Evolutionary conservation across 768 basidiomycete species (phyloP), one percentile per base, ranked within the genome.

Genomic region (Strobilomyces echinocephalus): DNA sequence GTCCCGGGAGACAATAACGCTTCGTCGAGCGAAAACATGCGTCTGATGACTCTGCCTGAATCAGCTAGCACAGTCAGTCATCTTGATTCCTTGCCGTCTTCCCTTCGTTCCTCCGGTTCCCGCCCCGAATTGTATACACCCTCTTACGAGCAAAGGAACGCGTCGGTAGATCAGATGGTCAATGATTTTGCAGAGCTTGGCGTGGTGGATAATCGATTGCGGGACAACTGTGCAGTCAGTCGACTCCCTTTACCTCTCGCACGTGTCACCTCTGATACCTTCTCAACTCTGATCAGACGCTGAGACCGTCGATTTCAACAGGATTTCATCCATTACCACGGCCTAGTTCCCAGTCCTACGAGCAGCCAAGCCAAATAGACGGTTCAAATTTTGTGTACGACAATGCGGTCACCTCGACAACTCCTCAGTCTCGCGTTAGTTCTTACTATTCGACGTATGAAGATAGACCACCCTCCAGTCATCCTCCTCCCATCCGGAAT

Each of bases 71-170:
- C 55, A 64, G 72, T 53, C 63, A 60, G 54, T 76, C 78, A 63
- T 12, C 50, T 62, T 31, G 82, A 85, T 61, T 76, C 79, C 44
- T 63, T 84, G 21, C 82, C 87, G 4, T 77, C 84, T 4, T 80
- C 84, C 7, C 63, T 90, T 34, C 74, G 83, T 39, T 71, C 79
- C 18, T 87, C 88, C 6, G 80, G 72, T 59, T 85, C 87, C 20
- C 71, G 80, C 43, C 81, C 80, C 10, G 84, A 88, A 59, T 72
- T 91, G 18, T 93, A 93, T 63, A 79, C 80, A 35, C 82, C 88
- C 0, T 82, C 83, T 1, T 92, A 92, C 61, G 87, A 90, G 55
- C 78, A 77, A 46, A 72, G 75, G 35, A 74, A 69, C 30, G 53
- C 77, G 1, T 24, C 62, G 1, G 65, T 84, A 24, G 85, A 85